Base-by-base conservation (phyloP, 495 filamentous ascomycete genomes). In the Aspergillus baeticus region DNA sequence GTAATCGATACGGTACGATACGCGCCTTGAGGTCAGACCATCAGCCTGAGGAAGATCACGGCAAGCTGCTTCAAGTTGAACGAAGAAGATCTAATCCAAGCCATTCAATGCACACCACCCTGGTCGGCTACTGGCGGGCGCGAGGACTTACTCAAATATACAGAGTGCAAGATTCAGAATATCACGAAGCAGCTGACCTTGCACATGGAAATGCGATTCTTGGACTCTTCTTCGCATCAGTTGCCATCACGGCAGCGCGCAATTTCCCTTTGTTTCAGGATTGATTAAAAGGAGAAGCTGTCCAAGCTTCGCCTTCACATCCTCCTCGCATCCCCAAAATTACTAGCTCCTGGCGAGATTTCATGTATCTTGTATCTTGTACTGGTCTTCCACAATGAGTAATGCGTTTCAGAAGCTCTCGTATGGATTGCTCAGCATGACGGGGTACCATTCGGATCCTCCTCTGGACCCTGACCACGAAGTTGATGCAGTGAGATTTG, bases 21-120 rank as follows among this genome's bases (percentile, higher is more conserved):
- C 55, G 29, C 31, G 33, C 38, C 11, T n/a, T n/a, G n/a, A n/a
- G n/a, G n/a, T 39, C 18, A 26, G 29, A 6, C 36, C 37, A 45
- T 15, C 18, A 11, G 17, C 15, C 33, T 48, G 17, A 22, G 42
- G 51, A 47, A 47, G 45, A 58, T 47, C 57, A 60, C 61, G 57
- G 54, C 54, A 63, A 63, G 54, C 61, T 54, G 57, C 60, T 14
- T n/a, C n/a, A n/a, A n/a, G n/a, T n/a, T 54, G 36, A 57, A 44
- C 42, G 31, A 44, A 55, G 57, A 44, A 47, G 47, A 60, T 31
- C 39, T 50, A 39, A 60, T 55, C 51, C 51, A 46, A 54, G 31
- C 41, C 41, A 8, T 36, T 42, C 37, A 47, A 41, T 57, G 51
- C 51, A 54, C 21, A n/a, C 13, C 13, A 35, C 18, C 18, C 29